Base-by-base conservation (phyloP, 495 filamentous ascomycete genomes). In the Penicillium alfredii region DNA sequence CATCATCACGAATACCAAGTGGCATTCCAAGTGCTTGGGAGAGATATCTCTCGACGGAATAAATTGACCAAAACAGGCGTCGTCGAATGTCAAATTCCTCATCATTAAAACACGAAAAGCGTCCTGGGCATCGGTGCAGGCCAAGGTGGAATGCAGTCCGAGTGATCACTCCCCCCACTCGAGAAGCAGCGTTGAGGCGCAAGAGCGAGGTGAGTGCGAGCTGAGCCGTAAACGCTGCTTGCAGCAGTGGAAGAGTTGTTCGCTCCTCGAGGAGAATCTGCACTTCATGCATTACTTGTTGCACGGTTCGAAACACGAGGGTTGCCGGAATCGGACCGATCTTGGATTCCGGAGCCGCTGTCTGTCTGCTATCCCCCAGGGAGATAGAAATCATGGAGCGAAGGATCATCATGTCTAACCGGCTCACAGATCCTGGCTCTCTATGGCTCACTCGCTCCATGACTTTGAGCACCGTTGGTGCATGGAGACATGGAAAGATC, bases 31-130 rank as follows among this genome's bases (percentile, higher is more conserved):
- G 47, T 8, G 68, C 61, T 38, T 73, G 69, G 7, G 61, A 69
- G 2, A 74, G 51, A 48, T 69, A 71, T 43, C 69, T 45, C 13
- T 74, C 71, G 1, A 73, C 48, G 24, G 56, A 66, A 35, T 72
- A 74, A 9, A 72, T 65, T 0, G 68, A 68, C 69, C 69, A 74
- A 40, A 73, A 74, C 3, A 72, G 33, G 3, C 69, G 56, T 28
- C 59, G 45, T 21, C 71, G 58, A n/a, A 68, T 64, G 8, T 54
- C 49, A 1, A 38, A 38, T 17, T 72, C 69, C 12, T 58, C 45
- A 23, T 20, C 15, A n/a, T 35, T 58, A 20, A 71, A 68, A 22
- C 61, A 61, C 4, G 55, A 46, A 35, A 63, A 71, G 1, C 68
- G 57, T 4, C 50, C 49, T 7, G 71, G 68, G 30, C 71, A 74